These are phyloP conservation scores for Paramecium pentaurelia DNA, from an alignment of 73 alveolate genomes.

Conservation along the genomic window DNA sequence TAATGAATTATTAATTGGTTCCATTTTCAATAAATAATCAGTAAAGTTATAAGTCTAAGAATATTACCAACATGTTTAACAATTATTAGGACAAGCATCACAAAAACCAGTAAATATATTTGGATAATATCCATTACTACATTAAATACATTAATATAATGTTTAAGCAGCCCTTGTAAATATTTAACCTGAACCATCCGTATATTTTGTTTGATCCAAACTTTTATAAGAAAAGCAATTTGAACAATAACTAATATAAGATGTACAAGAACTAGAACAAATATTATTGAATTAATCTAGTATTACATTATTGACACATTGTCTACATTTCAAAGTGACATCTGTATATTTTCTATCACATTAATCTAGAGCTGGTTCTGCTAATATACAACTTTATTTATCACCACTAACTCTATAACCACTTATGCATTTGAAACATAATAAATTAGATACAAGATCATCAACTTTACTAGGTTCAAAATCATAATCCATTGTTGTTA, in stretches of 20 bases:
- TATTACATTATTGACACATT: not conserved
- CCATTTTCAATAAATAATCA: not conserved
- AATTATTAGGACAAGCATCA: not conserved
- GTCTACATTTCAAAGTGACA: not conserved
- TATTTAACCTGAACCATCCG: not conserved
- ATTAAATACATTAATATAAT: not conserved
- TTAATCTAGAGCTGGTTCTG: not conserved
- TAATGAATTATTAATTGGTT: not conserved
- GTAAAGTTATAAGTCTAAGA: not conserved
- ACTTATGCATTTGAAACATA: not conserved
- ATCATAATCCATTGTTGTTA: not conserved
- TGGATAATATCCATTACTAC: conserved; percentile 14
- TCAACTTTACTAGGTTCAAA: not conserved
- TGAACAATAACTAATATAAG: not conserved
- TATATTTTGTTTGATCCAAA: not conserved
- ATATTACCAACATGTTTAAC: conserved; percentile 34
- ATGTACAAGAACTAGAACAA: not conserved
- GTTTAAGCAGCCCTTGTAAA: not conserved
- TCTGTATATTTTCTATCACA: not conserved
- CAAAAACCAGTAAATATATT: conserved; percentile 2
- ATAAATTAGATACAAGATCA: not conserved
- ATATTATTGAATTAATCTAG: not conserved
- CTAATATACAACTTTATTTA: not conserved
- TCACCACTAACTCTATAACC: not conserved
- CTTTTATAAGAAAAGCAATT: not conserved